Conservation (phyloP, 169 alveolate species). For the Plasmodium berghei region DNA sequence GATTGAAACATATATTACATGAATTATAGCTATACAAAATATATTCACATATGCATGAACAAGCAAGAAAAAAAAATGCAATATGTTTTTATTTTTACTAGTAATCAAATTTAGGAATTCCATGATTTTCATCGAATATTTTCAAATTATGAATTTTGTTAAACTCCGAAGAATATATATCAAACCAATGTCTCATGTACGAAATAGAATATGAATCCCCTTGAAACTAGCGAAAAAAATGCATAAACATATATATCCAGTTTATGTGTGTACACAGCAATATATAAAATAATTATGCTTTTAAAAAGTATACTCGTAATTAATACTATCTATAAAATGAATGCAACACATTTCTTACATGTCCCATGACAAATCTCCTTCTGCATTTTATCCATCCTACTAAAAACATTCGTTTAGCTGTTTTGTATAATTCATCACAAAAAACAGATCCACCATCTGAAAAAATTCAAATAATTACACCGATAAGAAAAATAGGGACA, state of each 20-base stretch:
- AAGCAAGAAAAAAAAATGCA: too few species aligned
- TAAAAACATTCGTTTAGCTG: slow-evolving; percentile 57
- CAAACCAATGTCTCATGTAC: slow-evolving; percentile 69
- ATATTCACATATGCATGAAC: too few species aligned
- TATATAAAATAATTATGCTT: not conserved
- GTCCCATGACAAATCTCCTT: slow-evolving; percentile 61
- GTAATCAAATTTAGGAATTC: slow-evolving; percentile 60
- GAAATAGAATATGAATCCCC: slow-evolving; percentile 74
- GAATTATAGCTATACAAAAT: too few species aligned
- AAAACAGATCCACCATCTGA: slow-evolving; percentile 48
- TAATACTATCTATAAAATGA: too few species aligned
- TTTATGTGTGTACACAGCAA: not conserved
- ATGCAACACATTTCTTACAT: slow-evolving; percentile 13
- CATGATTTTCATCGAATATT: slow-evolving; percentile 63
- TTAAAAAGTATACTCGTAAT: too few species aligned
- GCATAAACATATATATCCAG: not conserved
- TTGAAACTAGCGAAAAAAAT: slow-evolving; percentile 23
- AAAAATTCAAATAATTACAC: not conserved
- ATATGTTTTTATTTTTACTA: slow-evolving; percentile 19
- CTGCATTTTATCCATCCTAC: slow-evolving; percentile 74
- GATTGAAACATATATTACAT: too few species aligned
- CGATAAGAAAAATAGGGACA: not conserved
- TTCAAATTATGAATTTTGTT: slow-evolving; percentile 35
- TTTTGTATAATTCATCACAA: slow-evolving; percentile 56
- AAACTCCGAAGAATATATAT: slow-evolving; percentile 33